Evolutionary conservation across 345 rosid species (phyloP), one percentile per base, ranked within the genome.

Genomic region (Schrenkiella parvula): DNA sequence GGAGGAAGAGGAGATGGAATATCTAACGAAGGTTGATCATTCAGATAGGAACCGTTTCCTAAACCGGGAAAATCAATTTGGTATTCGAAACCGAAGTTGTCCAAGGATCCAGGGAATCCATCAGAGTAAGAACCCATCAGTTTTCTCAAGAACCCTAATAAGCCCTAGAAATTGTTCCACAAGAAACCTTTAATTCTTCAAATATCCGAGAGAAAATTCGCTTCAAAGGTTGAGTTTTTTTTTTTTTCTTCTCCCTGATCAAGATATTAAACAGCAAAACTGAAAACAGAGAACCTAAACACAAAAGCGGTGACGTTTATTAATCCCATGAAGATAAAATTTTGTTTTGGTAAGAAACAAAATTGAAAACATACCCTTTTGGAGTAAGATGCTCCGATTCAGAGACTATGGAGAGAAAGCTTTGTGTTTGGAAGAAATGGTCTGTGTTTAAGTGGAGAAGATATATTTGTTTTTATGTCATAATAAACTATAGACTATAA

Each of bases 1-100:
- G 54, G 63, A 46, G 57, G 66, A 39, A 11, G 3, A 11, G 48
- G 0, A 57, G 31, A 76, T 54, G 53, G 72, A 56, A 38, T n/a
- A 69, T 79, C 77, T 61, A 79, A 75, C 29, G 71, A 37, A 64
- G 70, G 63, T 60, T 46, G 79, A 44, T 79, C 83, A 37, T 69
- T 57, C 10, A 29, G 51, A 59, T 70, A 76, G 38, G 78, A 74
- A 8, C 80, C 86, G 51, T 74, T 69, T 18, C 80, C 77, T 5
- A 73, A 37, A 44, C 38, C 28, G 17, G 75, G n/a, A 22, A 62
- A 75, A 10, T 58, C 68, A 37, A 5, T 26, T 42, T 59, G 51
- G 76, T 60, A 28, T 13, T 80, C 58, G 50, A 81, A 68, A 75
- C 70, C 61, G 7, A 43, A 55, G 62, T 43, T 61, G 71, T 69